Evolutionary conservation across 352 stramenopile genomes (phyloP), one percentile per base, ranked within the genome.

Genomic region (Saprolegnia diclina): DNA sequence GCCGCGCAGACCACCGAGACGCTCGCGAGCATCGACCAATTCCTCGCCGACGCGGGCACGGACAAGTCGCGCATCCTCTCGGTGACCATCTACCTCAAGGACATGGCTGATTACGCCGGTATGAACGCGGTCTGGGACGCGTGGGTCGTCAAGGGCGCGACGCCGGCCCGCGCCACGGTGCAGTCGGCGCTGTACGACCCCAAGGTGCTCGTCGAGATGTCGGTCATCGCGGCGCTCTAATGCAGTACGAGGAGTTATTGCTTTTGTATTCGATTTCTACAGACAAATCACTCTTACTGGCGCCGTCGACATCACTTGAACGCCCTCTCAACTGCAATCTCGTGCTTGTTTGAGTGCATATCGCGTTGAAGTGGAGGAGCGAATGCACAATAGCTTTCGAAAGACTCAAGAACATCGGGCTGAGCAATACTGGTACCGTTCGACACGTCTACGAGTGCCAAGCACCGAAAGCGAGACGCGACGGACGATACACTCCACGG

Each of bases 121-220:
- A 69, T 69, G 63, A 69, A 69, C 24, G 44, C 46, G 40, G 42
- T 69, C 11, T 69, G 63, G 63, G 63, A 69, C n/a, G 63, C 63
- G 37, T 69, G 63, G 63, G 63, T 69, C 24, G 29, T 69, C 11
- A n/a, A 52, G 22, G 63, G 63, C 32, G 63, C 63, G 9, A 52
- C 63, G 1, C 63, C 63, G 5, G 63, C 63, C 18, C 63, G 63
- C 21, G 53, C 63, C 18, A 69, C 63, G 7, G 63, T 69, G 32
- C 63, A 69, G 50, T 44, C 63, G 16, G 14, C 22, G 18, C 11
- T 69, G 21, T 69, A 69, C 40, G 63, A 69, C 38, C 63, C 63
- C 21, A 26, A 40, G 10, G 63, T 69, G 9, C 63, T 69, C 22
- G 63, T 69, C 11, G 63, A 69, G 37, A 69, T 69, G 19, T 63